A percentile compares a stretch with the other conserved stretches of the same genome.
These are phyloP conservation scores for Trypanosoma boissoni DNA, from an alignment of 208 protist species.

Conservation along the genomic window DNA sequence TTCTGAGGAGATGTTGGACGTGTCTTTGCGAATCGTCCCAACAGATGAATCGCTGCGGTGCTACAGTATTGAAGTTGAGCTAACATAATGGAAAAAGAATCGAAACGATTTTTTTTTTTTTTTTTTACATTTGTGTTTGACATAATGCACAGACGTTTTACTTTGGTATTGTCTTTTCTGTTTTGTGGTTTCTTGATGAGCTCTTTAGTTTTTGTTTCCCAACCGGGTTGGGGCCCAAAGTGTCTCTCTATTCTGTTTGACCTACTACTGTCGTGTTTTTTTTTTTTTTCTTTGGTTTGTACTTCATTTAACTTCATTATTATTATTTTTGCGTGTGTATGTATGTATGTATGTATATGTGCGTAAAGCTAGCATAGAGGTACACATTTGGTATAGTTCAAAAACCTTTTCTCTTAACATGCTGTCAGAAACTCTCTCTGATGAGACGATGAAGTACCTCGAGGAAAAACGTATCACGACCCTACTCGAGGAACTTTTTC, in stretches of 20 bases:
- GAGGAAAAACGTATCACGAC: conserved; percentile 60
- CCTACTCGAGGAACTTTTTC: conserved; percentile 76
- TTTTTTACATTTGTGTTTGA: neutral
- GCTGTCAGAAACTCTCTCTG: conserved; percentile 67
- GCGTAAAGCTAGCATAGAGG: neutral
- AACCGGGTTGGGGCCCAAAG: too few relatives aligned
- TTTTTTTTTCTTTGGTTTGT: too few relatives aligned
- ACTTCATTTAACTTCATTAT: too few relatives aligned
- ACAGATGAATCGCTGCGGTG: conserved; percentile 33
- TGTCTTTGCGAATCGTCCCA: conserved; percentile 29
- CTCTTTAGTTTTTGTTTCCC: too few relatives aligned
- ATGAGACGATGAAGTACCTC: conserved; percentile 59
- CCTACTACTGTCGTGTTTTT: too few relatives aligned
- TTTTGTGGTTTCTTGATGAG: too few relatives aligned
- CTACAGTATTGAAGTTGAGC: conserved; percentile 60
- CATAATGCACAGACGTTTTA: too few relatives aligned
- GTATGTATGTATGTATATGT: neutral
- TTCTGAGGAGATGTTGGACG: conserved; percentile 25
- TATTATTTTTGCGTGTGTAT: too few relatives aligned
- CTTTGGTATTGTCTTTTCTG: too few relatives aligned
- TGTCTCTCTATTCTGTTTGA: too few relatives aligned
- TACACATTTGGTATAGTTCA: neutral
- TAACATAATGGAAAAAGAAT: conserved; percentile 24
- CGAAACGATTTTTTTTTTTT: neutral
- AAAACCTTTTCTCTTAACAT: too few relatives aligned